A percentile compares a stretch with the other conserved stretches of the same genome.
Conservation (phyloP, 345 rosid genomes). For the Populus pruinosa region DNA sequence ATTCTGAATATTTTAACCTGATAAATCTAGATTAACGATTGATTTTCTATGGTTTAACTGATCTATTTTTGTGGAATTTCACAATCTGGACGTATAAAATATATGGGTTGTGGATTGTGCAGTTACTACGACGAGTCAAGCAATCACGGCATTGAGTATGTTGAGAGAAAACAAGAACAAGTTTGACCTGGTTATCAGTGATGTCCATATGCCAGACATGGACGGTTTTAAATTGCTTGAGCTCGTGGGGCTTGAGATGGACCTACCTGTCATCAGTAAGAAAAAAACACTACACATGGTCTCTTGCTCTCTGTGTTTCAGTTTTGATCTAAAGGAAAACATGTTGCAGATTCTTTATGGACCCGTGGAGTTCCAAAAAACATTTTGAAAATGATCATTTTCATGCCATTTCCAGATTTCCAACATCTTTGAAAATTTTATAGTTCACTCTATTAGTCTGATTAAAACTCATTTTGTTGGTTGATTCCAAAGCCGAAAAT, state of each 20-base stretch:
- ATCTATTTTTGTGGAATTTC: conserved; percentile 4
- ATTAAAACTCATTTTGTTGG: background rate
- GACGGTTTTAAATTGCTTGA: conserved; percentile 82
- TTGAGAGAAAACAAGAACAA: conserved; percentile 67
- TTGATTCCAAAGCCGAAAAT: conserved; percentile 1
- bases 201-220: conserved; percentile 84
- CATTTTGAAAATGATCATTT: background rate
- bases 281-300: conserved; percentile 7
- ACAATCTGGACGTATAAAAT: conserved; percentile 4
- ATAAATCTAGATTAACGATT: background rate
- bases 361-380: background rate
- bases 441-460: background rate
- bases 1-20: background rate
- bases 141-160: conserved; percentile 51
- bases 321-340: background rate
- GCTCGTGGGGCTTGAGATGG: conserved; percentile 82
- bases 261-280: conserved; percentile 80
- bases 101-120: conserved; percentile 27
- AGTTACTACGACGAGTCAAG: conserved; percentile 65
- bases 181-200: conserved; percentile 75
- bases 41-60: conserved; percentile 11
- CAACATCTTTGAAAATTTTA: background rate
- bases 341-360: background rate
- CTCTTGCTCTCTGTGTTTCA: background rate
- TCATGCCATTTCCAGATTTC: background rate